Conservation (phyloP, 345 rosid genomes). For the Citrus australasica region DNA sequence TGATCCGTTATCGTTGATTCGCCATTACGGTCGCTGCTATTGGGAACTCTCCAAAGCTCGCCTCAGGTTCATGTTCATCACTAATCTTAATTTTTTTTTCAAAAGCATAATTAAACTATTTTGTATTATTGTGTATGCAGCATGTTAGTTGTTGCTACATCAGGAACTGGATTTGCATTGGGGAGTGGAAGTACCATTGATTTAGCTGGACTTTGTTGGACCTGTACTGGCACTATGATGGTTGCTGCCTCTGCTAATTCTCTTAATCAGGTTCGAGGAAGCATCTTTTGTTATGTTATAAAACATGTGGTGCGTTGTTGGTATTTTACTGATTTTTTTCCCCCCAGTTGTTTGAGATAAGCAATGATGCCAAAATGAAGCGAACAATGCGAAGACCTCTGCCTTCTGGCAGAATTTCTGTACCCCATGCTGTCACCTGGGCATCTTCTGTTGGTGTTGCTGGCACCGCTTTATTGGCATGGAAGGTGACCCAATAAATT, state of each 20-base stretch:
- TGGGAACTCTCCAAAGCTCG: slow-evolving; percentile 98
- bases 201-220: slow-evolving; percentile 76
- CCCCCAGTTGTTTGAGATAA: slow-evolving; percentile 71
- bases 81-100: background rate
- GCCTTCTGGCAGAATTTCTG: slow-evolving; percentile 75
- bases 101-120: background rate
- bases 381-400: slow-evolving; percentile 81
- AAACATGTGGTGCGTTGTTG: no score
- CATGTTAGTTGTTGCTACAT: slow-evolving; percentile 93
- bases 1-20: slow-evolving; percentile 29
- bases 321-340: background rate
- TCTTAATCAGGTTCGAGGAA: slow-evolving; percentile 67
- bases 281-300: background rate
- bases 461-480: slow-evolving; percentile 76
- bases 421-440: slow-evolving; percentile 73
- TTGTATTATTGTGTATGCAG: slow-evolving; percentile 29
- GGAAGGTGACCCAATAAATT: slow-evolving; percentile 52
- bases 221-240: slow-evolving; percentile 98
- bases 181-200: slow-evolving; percentile 70
- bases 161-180: slow-evolving; percentile 90
- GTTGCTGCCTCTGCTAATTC: slow-evolving; percentile 96
- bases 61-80: slow-evolving; percentile 51
- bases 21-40: slow-evolving; percentile 71
- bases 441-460: slow-evolving; percentile 70
- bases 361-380: slow-evolving; percentile 91